Percentiles rank a stretch among this genome's conserved stretches.
Conservation (phyloP, 805 yeast species). For the Saccharomycopsis fodiens region DNA sequence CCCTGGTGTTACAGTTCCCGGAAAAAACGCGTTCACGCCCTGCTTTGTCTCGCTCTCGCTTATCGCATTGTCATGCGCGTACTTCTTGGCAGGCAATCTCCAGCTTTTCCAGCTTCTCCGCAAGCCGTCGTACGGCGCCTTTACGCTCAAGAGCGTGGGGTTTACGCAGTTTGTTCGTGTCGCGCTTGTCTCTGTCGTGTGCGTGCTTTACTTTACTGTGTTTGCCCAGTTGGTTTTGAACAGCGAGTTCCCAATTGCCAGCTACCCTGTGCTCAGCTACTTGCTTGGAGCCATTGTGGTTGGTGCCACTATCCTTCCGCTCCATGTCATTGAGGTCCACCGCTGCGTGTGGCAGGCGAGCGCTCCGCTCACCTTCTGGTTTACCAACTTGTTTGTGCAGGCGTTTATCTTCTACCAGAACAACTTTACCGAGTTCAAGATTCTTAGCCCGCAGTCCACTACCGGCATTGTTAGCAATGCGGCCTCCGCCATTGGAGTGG, state of each 20-base stretch:
- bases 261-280: not conserved
- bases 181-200: slow-evolving; percentile 6
- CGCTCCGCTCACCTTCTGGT: slow-evolving; percentile 14
- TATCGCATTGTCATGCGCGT: slow-evolving; percentile 1
- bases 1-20: not conserved
- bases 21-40: slow-evolving; percentile 19
- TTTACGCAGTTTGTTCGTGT: slow-evolving; percentile 11
- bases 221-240: not conserved
- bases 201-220: slow-evolving; percentile 1
- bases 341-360: slow-evolving; percentile 16
- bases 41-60: slow-evolving; percentile 8
- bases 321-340: slow-evolving; percentile 18
- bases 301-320: slow-evolving; percentile 12
- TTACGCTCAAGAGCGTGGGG: slow-evolving; percentile 9
- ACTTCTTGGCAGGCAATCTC: slow-evolving; percentile 6
- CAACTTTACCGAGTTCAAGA: slow-evolving; percentile 9
- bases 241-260: not conserved
- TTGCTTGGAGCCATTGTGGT: slow-evolving; percentile 3
- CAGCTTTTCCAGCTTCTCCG: slow-evolving; percentile 11
- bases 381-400: slow-evolving; percentile 1
- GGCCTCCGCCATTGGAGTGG: slow-evolving; percentile 2
- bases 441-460: not conserved
- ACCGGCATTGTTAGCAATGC: not conserved
- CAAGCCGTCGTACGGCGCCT: slow-evolving; percentile 5
- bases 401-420: slow-evolving; percentile 12